Percentiles rank a stretch among this genome's conserved stretches.
Conservation (phyloP, 345 rosid species). For the Euphorbia peplus region DNA sequence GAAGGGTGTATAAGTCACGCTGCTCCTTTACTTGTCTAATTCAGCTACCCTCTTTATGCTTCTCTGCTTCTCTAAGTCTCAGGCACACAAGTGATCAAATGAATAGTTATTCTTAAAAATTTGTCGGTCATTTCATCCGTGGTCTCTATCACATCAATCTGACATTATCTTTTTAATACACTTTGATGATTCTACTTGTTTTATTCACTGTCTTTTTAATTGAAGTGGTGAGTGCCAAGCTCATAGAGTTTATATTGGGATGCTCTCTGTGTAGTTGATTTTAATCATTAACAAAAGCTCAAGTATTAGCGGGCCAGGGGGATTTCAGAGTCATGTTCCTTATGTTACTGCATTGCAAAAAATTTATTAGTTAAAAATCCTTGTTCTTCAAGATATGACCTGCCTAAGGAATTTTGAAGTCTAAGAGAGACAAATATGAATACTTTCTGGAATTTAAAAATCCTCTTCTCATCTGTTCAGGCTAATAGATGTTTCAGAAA, state of each 20-base stretch:
- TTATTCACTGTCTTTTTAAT: not conserved
- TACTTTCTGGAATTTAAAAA: not conserved
- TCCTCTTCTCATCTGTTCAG: constrained; percentile 41
- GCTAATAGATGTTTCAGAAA: constrained; percentile 91
- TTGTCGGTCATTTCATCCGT: not conserved
- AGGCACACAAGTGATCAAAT: not conserved
- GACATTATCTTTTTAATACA: not conserved
- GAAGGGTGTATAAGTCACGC: not conserved
- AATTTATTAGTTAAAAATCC: not conserved
- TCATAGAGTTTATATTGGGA: not conserved
- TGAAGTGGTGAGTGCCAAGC: not conserved
- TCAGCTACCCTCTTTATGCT: not conserved
- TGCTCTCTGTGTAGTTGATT: not conserved
- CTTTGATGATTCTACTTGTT: not conserved
- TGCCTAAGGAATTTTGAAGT: constrained; percentile 6
- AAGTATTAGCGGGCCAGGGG: too few relatives aligned
- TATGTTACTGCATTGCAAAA: not conserved
- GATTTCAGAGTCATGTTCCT: not conserved
- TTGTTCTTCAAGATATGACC: not conserved
- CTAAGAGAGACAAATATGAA: not conserved
- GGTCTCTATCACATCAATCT: not conserved
- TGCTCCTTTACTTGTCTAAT: not conserved
- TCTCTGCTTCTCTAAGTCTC: not conserved
- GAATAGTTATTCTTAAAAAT: not conserved
- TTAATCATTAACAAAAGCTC: not conserved